These are phyloP conservation scores for Venturia nashicola DNA, from an alignment of 2,329 filamentous ascomycete species.

Conservation along the genomic window DNA sequence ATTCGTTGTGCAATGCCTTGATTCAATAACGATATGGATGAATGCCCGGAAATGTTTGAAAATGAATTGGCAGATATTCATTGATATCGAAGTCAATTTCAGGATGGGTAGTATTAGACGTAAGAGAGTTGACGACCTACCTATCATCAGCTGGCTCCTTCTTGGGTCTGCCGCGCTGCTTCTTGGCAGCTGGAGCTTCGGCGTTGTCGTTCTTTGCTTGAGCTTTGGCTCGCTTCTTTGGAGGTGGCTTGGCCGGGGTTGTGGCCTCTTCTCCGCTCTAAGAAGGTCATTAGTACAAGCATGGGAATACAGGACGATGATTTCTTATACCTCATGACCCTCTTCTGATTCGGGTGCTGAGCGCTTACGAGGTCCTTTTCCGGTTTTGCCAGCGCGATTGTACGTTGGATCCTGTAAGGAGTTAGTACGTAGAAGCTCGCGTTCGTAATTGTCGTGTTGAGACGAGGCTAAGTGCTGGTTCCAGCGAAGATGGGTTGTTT, in stretches of 20 bases:
- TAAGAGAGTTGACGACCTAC: background rate
- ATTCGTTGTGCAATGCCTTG: background rate
- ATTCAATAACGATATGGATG: background rate
- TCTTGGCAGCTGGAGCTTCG: slow-evolving; percentile 6
- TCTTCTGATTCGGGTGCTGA: slow-evolving; percentile 20
- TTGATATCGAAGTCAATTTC: background rate
- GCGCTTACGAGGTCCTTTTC: slow-evolving; percentile 21
- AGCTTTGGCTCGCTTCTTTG: slow-evolving; percentile 9
- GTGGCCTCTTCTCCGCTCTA: slow-evolving; percentile 13
- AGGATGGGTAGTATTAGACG: background rate
- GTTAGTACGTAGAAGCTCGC: background rate
- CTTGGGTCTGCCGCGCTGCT: slow-evolving; percentile 8
- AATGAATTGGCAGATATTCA: background rate
- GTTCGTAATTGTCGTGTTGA: too few relatives aligned
- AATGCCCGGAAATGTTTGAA: background rate
- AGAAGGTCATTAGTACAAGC: background rate
- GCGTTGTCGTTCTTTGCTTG: slow-evolving; percentile 18
- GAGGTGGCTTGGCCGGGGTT: slow-evolving; percentile 3
- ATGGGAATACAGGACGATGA: background rate
- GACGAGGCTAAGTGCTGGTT: too few relatives aligned
- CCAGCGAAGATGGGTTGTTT: too few relatives aligned
- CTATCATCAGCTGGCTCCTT: slow-evolving; percentile 6
- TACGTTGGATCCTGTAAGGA: slow-evolving; percentile 53
- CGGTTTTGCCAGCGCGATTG: slow-evolving; percentile 55
- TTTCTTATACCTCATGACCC: slow-evolving; percentile 14